phyloP scores from a whole-genome alignment of 2,329 filamentous ascomycete genomes.

The Exophiala spinifera region DNA sequence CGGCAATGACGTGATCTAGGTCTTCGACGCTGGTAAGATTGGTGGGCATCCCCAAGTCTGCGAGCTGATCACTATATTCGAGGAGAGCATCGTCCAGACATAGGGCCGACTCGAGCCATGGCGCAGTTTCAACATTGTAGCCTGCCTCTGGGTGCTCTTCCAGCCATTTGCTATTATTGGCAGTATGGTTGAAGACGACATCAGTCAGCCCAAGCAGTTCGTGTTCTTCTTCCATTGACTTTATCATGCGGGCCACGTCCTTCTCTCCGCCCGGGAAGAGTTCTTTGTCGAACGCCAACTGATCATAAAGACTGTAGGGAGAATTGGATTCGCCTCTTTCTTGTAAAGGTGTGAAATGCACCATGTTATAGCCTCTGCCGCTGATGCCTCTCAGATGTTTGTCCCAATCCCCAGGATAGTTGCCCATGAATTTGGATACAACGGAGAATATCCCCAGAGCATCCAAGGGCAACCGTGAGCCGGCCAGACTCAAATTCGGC shows the following conservation, averaged over 20 bases:
- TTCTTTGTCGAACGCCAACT: constrained; percentile 76
- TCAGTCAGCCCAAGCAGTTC: constrained; percentile 86
- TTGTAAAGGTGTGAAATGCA: constrained; percentile 95
- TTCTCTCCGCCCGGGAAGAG: constrained; percentile 82
- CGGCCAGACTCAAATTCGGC: constrained; percentile 72
- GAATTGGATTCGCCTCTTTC: constrained; percentile 87
- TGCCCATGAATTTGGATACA: constrained; percentile 97
- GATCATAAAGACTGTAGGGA: constrained; percentile 94
- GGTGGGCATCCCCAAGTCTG: constrained; percentile 69
- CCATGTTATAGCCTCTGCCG: constrained; percentile 94
- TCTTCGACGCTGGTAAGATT: constrained; percentile 69
- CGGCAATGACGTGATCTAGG: constrained; percentile 76
- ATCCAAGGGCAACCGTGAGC: constrained; percentile 72
- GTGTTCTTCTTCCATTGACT: constrained; percentile 78
- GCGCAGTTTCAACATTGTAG: constrained; percentile 89
- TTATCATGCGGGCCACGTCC: constrained; percentile 73
- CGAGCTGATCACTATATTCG: constrained; percentile 60
- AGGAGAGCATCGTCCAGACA: constrained; percentile 76
- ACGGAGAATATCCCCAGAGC: constrained; percentile 89
- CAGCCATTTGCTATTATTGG: constrained; percentile 91
- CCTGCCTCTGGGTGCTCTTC: constrained; percentile 91
- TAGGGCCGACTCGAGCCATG: constrained; percentile 64
- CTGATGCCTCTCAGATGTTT: constrained; percentile 84
- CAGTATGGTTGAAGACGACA: constrained; percentile 97
- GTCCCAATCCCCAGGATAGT: constrained; percentile 86